A percentile compares a stretch with the other conserved stretches of the same genome.
phyloP scores from a whole-genome alignment of 164 flowering plant species.

The Vitis amurensis region DNA sequence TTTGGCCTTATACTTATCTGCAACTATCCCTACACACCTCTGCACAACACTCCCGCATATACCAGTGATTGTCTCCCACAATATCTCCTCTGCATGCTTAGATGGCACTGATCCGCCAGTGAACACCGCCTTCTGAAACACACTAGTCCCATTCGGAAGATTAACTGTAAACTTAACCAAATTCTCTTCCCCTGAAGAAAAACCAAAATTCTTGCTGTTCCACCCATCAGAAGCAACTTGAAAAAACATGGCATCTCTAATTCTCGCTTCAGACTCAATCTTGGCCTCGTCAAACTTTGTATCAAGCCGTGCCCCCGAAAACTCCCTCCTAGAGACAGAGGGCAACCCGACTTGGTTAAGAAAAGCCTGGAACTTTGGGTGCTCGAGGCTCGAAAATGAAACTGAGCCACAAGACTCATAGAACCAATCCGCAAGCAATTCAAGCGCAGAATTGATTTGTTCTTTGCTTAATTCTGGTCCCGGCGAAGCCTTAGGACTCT shows the following conservation, averaged over 20 bases:
- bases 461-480: slow-evolving; percentile 27
- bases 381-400: slow-evolving; percentile 41
- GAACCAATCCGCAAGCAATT: slow-evolving; percentile 41
- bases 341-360: slow-evolving; percentile 48
- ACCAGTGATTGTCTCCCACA: slow-evolving; percentile 35
- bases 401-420: slow-evolving; percentile 45
- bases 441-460: slow-evolving; percentile 39
- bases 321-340: slow-evolving; percentile 22
- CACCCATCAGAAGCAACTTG: slow-evolving; percentile 48
- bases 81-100: slow-evolving; percentile 39
- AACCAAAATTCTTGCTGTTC: slow-evolving; percentile 23
- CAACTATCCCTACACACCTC: slow-evolving; percentile 44
- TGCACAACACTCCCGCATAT: slow-evolving; percentile 34
- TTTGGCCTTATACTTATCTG: slow-evolving; percentile 42
- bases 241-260: slow-evolving; percentile 48
- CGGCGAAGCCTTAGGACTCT: slow-evolving; percentile 39
- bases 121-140: slow-evolving; percentile 36
- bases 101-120: slow-evolving; percentile 33
- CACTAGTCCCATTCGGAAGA: slow-evolving; percentile 50
- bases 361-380: slow-evolving; percentile 44
- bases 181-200: slow-evolving; percentile 21
- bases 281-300: slow-evolving; percentile 35
- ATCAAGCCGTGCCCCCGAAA: slow-evolving; percentile 35
- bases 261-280: slow-evolving; percentile 36
- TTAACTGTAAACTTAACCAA: slow-evolving; percentile 35